Evolutionary conservation across 2,329 filamentous ascomycete species (phyloP).

Genomic region (Hysterium pulicare): DNA sequence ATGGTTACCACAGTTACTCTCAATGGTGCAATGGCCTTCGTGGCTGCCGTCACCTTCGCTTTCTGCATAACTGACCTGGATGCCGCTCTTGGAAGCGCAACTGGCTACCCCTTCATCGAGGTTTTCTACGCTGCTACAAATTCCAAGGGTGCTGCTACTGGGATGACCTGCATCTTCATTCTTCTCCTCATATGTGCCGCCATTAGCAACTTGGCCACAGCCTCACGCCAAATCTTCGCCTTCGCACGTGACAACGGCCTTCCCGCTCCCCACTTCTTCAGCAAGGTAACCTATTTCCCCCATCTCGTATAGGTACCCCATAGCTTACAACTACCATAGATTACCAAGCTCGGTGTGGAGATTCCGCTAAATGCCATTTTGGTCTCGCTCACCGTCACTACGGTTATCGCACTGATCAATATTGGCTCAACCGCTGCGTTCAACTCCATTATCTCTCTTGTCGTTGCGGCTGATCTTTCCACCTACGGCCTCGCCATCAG

Average conservation of each 20-base stretch:
- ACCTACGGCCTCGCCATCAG: constrained; percentile 45
- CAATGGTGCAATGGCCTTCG: constrained; percentile 33
- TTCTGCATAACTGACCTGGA: constrained; percentile 30
- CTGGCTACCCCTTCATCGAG: constrained; percentile 38
- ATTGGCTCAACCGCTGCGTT: constrained; percentile 43
- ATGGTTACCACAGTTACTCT: constrained; percentile 35
- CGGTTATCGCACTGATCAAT: constrained; percentile 44
- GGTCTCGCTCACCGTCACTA: constrained; percentile 37
- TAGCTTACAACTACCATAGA: too few relatives aligned
- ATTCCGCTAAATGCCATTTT: constrained; percentile 45
- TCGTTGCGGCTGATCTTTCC: constrained; percentile 39
- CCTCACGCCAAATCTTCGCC: constrained; percentile 19
- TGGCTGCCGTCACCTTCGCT: constrained; percentile 37
- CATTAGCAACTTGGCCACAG: constrained; percentile 22
- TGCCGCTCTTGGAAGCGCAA: constrained; percentile 22
- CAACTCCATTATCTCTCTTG: constrained; percentile 43
- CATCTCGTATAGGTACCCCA: too few relatives aligned
- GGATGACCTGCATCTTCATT: constrained; percentile 21
- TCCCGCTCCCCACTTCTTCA: constrained; percentile 14
- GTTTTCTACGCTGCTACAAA: constrained; percentile 27
- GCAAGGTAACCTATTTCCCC: constrained; percentile 10
- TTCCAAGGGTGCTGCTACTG: constrained; percentile 17
- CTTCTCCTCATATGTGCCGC: constrained; percentile 16
- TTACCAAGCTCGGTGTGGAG: constrained; percentile 12
- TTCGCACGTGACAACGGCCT: constrained; percentile 24